Evolutionary conservation across 805 yeast species (phyloP).

Genomic region (Jamesozyma lodderae): DNA sequence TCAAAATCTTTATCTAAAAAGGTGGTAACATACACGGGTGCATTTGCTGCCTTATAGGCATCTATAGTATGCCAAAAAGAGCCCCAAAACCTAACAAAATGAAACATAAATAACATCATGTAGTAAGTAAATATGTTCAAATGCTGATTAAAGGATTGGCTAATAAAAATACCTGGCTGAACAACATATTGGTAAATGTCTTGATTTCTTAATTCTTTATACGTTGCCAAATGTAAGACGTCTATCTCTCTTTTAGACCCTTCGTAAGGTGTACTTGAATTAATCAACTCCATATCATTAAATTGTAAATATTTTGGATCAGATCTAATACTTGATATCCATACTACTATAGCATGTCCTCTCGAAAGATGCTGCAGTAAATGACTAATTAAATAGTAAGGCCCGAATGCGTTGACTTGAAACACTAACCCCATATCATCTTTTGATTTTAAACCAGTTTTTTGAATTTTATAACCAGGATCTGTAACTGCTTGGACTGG

Average conservation of each 20-base stretch:
- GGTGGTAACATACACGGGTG: constrained; percentile 61
- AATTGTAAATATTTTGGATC: constrained; percentile 62
- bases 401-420: constrained; percentile 92
- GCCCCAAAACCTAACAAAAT: constrained; percentile 70
- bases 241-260: constrained; percentile 86
- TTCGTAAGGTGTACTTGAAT: constrained; percentile 67
- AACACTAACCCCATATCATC: constrained; percentile 84
- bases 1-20: constrained; percentile 35
- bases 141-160: constrained; percentile 66
- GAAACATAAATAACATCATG: constrained; percentile 79
- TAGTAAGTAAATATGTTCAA: constrained; percentile 70
- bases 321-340: constrained; percentile 83
- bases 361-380: constrained; percentile 42
- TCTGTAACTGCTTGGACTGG: constrained; percentile 77
- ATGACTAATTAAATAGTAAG: constrained; percentile 71
- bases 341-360: constrained; percentile 57
- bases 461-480: constrained; percentile 79
- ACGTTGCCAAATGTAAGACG: constrained; percentile 67
- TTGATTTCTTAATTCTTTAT: constrained; percentile 38
- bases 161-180: constrained; percentile 93
- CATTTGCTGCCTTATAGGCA: constrained; percentile 84
- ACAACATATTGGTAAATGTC: constrained; percentile 67
- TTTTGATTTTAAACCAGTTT: constrained; percentile 58
- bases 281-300: constrained; percentile 62
- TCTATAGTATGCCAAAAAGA: constrained; percentile 82